Percentiles rank a stretch among this genome's conserved stretches.
These are phyloP conservation scores for Pyrenophora seminiperda DNA, from an alignment of 2,329 filamentous ascomycete species.

Conservation along the genomic window DNA sequence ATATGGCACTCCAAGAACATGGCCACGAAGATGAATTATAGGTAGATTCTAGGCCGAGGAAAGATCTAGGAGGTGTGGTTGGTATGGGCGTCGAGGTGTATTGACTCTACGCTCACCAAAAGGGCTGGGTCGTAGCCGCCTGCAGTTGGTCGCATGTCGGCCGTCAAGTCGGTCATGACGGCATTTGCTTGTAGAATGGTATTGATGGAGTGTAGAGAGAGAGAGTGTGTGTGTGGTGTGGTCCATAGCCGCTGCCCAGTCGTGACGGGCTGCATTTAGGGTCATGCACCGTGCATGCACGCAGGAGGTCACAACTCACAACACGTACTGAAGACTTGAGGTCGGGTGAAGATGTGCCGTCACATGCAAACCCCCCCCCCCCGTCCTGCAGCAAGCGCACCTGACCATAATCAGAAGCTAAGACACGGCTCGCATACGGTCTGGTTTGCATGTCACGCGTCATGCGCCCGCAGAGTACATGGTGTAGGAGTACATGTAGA, in stretches of 20 bases:
- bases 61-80: slow-evolving; percentile 12
- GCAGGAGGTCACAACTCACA: background rate
- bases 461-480: too few relatives aligned
- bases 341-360: background rate
- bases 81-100: slow-evolving; percentile 5
- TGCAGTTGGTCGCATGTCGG: slow-evolving; percentile 7
- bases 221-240: too few relatives aligned
- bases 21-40: background rate
- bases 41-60: slow-evolving; percentile 10
- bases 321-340: background rate
- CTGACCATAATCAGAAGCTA: background rate
- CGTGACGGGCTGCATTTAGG: slow-evolving; percentile 8
- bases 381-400: background rate
- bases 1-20: slow-evolving; percentile 11
- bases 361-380: background rate
- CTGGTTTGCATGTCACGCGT: slow-evolving; percentile 26
- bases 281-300: background rate
- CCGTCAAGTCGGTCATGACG: slow-evolving; percentile 3
- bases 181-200: background rate
- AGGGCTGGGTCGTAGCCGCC: slow-evolving; percentile 20
- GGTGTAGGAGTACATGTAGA: slow-evolving; percentile 5
- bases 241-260: slow-evolving; percentile 5
- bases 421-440: background rate
- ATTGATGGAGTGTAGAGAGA: too few relatives aligned
- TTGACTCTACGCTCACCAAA: slow-evolving; percentile 20